Conservation (phyloP, 164 flowering plant species). For the Magnolia changhungtana region DNA sequence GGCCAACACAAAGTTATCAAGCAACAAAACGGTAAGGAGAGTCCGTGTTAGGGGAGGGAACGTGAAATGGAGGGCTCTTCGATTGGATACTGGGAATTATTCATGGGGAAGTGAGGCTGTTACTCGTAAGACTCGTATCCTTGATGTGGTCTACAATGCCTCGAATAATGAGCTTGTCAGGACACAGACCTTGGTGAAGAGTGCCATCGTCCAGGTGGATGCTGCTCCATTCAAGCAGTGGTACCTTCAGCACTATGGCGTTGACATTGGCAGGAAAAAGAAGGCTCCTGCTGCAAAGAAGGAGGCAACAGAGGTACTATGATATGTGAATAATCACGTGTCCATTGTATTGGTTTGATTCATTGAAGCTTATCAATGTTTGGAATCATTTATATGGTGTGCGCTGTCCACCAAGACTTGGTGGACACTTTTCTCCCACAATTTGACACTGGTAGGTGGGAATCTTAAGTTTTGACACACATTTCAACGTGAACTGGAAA, state of each 20-base stretch:
- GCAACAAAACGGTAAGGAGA: slow-evolving; percentile 35
- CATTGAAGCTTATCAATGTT: background rate
- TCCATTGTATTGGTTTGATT: background rate
- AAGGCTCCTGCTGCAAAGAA: slow-evolving; percentile 22
- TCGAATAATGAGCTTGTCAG: slow-evolving; percentile 34
- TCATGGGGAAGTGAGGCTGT: slow-evolving; percentile 36
- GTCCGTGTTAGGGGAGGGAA: slow-evolving; percentile 33
- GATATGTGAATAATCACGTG: background rate
- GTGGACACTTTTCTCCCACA: no score
- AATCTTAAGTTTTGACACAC: no score
- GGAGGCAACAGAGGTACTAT: slow-evolving; percentile 24
- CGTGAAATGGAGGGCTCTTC: slow-evolving; percentile 31
- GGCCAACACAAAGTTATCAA: slow-evolving; percentile 31
- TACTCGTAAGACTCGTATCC: slow-evolving; percentile 29
- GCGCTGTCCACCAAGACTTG: no score
- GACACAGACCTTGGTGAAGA: slow-evolving; percentile 34
- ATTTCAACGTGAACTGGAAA: no score
- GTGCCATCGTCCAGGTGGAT: slow-evolving; percentile 34
- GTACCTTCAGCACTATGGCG: slow-evolving; percentile 32
- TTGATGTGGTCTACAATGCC: slow-evolving; percentile 37
- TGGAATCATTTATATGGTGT: background rate
- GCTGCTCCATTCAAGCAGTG: slow-evolving; percentile 32
- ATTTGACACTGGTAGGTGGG: no score
- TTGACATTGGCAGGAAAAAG: slow-evolving; percentile 32
- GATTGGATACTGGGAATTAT: slow-evolving; percentile 31